Evolutionary conservation across 441 rosid genomes (phyloP).

Genomic region (Lepidium campestre): DNA sequence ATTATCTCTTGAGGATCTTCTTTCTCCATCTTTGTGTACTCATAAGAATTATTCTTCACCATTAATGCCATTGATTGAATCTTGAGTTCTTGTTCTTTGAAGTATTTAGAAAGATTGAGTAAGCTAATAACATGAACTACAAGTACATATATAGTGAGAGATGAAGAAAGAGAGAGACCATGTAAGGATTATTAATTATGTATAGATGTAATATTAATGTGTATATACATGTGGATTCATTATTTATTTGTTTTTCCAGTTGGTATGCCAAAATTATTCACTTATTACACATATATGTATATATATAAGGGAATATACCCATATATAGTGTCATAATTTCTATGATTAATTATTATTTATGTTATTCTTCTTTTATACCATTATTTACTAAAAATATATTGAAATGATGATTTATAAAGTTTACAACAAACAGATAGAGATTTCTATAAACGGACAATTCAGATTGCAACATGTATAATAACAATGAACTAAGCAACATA

Average conservation of each 20-base stretch:
- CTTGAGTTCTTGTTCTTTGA: slow-evolving; percentile 12
- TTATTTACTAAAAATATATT: background rate
- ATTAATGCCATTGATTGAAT: slow-evolving; percentile 12
- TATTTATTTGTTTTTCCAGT: background rate
- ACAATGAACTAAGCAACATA: too few relatives aligned
- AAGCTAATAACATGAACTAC: slow-evolving; percentile 11
- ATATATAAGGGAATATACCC: too few relatives aligned
- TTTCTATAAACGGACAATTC: background rate
- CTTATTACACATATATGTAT: background rate
- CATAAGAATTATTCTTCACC: slow-evolving; percentile 29
- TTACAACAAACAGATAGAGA: background rate
- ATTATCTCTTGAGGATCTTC: slow-evolving; percentile 59
- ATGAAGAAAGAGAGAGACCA: slow-evolving; percentile 4
- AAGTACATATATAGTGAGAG: slow-evolving; percentile 14
- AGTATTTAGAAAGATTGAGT: slow-evolving; percentile 3
- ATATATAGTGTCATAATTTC: too few relatives aligned
- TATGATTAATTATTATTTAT: background rate
- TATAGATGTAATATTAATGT: background rate
- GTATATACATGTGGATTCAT: background rate
- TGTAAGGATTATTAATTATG: slow-evolving; percentile 19
- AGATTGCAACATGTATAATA: background rate
- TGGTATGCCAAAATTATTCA: background rate
- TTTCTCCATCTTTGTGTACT: slow-evolving; percentile 54
- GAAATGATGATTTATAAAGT: background rate
- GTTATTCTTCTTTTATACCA: background rate